These are phyloP conservation scores for Elaeis oleifera DNA, from an alignment of 202 grass and related monocot genomes.

Conservation along the genomic window DNA sequence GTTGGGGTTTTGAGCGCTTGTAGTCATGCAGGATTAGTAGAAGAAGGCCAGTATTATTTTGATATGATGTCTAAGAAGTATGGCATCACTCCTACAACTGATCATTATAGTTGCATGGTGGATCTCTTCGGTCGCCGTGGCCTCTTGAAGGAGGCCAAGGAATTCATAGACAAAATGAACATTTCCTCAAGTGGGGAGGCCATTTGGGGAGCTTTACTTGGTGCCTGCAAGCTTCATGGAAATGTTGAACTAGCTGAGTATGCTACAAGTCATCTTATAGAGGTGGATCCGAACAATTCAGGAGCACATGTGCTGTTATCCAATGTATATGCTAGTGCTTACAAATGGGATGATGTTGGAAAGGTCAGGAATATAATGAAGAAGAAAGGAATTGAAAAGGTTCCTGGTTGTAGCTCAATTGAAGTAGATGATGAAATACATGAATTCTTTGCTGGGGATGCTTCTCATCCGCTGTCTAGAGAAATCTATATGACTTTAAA, in stretches of 20 bases:
- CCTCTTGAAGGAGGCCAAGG: background rate
- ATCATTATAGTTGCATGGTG: conserved; percentile 4
- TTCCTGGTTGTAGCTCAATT: no score
- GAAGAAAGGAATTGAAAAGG: background rate
- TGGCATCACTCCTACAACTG: background rate
- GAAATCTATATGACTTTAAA: no score
- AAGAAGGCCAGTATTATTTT: no score
- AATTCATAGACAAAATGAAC: background rate
- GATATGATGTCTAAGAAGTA: no score
- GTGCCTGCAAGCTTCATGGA: conserved; percentile 3
- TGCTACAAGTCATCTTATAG: background rate
- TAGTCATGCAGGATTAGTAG: conserved; percentile 3
- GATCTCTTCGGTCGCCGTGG: background rate
- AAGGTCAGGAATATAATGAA: background rate
- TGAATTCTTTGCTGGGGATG: no score
- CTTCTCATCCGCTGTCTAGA: no score
- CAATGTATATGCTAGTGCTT: background rate
- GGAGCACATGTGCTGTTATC: conserved; percentile 1
- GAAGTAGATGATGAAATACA: no score
- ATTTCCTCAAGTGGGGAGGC: background rate
- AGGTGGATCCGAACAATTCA: background rate
- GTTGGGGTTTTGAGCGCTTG: background rate
- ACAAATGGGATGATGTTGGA: background rate
- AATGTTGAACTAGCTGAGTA: background rate
- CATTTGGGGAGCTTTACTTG: background rate